Percentiles rank a stretch among this genome's conserved stretches.
These are phyloP conservation scores for Capsicum chinense DNA, from an alignment of 257 asterid genomes.

Conservation along the genomic window DNA sequence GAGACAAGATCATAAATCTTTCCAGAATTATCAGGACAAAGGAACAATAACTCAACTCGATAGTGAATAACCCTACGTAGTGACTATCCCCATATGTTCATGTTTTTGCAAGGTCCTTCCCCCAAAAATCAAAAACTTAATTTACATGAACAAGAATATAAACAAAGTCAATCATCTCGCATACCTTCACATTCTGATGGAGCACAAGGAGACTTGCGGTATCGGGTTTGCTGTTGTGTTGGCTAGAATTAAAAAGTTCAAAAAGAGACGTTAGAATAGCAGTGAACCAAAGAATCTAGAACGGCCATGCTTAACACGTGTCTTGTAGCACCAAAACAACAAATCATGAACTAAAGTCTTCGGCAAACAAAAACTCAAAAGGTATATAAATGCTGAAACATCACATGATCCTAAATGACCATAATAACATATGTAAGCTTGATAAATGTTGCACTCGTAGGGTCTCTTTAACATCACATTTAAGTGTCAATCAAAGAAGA, in stretches of 20 bases:
- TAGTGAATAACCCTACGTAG: background rate
- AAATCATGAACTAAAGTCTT: background rate
- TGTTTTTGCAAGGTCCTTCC: background rate
- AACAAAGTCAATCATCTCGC: conserved; percentile 27
- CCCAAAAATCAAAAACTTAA: background rate
- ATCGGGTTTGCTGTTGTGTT: conserved; percentile 93
- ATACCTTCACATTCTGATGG: conserved; percentile 95
- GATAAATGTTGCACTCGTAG: conserved; percentile 6
- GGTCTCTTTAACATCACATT: background rate
- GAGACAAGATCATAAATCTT: conserved; percentile 20
- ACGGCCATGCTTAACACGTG: background rate
- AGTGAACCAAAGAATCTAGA: conserved; percentile 3
- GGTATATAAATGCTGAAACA: background rate
- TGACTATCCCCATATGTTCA: background rate
- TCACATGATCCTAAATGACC: conserved; percentile 1
- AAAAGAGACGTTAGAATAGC: background rate
- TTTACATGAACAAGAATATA: background rate
- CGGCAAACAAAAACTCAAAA: background rate
- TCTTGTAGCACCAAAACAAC: background rate
- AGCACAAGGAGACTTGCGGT: conserved; percentile 89
- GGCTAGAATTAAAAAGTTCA: conserved; percentile 59
- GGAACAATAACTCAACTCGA: conserved; percentile 16
- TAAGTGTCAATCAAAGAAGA: background rate
- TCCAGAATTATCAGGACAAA: background rate
- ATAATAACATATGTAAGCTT: background rate